Evolutionary conservation across 2,329 filamentous ascomycete species (phyloP), one percentile per base, ranked within the genome.

Genomic region (Achaetomium macrosporum): DNA sequence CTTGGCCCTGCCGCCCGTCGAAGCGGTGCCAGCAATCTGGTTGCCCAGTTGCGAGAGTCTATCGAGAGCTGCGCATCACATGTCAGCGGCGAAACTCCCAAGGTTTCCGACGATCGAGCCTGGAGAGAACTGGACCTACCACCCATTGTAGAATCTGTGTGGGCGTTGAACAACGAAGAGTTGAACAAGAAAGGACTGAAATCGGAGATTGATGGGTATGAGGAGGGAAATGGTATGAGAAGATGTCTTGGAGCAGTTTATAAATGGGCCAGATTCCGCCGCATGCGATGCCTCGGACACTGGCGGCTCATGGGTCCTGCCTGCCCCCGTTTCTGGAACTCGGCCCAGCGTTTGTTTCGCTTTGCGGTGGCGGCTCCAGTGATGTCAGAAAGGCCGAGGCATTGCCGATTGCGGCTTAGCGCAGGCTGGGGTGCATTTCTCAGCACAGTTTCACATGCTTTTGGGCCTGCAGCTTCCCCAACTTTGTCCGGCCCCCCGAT

Each of bases 21-120:
- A 30, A 25, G 49, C 51, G 37, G 73, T 67, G 58, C 74, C 74
- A 54, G 72, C 64, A 64, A 85, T 71, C 74, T 85, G 82, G 74
- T 75, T 76, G 57, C 80, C 81, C 63, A 85, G 76, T 64, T 83
- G 79, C 48, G 75, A 72, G 55, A 83, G 71, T 71, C 79, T 72
- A 59, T 82, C 79, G 64, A 78, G 67, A 62, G 79, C 79, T 82
- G 63, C 25, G 29, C 20, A 20, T 11, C 11, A 13, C 42, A 45
- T 36, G 53, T 61, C 49, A 59, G 51, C 40, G 16, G 5, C 2
- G 4, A 16, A n/a, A 25, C 25, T 25, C 25, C 9, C 9, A 13
- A 8, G 5, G 17, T 12, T 13, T 31, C 13, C n/a, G 25, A 33
- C 17, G 42, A 45, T 42, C 7, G 11, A 30, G 2, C 46, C 25